Evolutionary conservation across 306 rosid genomes (phyloP).

Genomic region (Prunus armeniaca): DNA sequence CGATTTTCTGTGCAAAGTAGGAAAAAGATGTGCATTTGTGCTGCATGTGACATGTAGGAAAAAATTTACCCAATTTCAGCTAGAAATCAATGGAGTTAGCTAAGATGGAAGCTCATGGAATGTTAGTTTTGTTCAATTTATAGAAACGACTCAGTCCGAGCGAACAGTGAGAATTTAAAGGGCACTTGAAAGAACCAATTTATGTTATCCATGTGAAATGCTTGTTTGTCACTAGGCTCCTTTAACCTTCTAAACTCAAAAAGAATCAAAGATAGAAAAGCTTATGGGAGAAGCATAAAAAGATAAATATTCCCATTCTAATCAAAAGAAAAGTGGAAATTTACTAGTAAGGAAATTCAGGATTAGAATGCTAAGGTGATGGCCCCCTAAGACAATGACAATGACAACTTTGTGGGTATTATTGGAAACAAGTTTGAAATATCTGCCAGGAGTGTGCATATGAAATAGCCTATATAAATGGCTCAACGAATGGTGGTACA

Average conservation of each 20-base stretch:
- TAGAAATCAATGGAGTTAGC: slow-evolving; percentile 39
- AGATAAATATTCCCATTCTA: slow-evolving; percentile 47
- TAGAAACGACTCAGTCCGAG: slow-evolving; percentile 34
- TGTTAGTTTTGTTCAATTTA: slow-evolving; percentile 35
- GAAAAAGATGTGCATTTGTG: slow-evolving; percentile 48
- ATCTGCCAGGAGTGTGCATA: slow-evolving; percentile 1
- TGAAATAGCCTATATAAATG: slow-evolving; percentile 7
- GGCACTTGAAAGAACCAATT: slow-evolving; percentile 48
- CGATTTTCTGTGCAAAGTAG: slow-evolving; percentile 25
- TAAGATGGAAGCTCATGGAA: slow-evolving; percentile 45
- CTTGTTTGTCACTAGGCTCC: slow-evolving; percentile 32
- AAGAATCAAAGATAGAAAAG: slow-evolving; percentile 49
- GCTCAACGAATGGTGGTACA: background rate
- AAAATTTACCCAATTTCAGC: slow-evolving; percentile 30
- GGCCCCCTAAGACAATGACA: slow-evolving; percentile 48
- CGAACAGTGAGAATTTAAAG: slow-evolving; percentile 52
- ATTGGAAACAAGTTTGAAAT: slow-evolving; percentile 9
- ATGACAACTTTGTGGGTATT: slow-evolving; percentile 22
- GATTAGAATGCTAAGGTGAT: slow-evolving; percentile 19
- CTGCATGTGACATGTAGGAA: slow-evolving; percentile 52
- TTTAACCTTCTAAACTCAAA: slow-evolving; percentile 34
- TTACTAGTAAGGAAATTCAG: slow-evolving; percentile 35
- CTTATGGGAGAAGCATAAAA: slow-evolving; percentile 46
- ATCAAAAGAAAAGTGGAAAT: slow-evolving; percentile 34
- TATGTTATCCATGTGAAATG: slow-evolving; percentile 40